A percentile compares a stretch with the other conserved stretches of the same genome.
phyloP scores from a whole-genome alignment of 1,284 basidiomycete genomes.

The Austroboletus niveus region DNA sequence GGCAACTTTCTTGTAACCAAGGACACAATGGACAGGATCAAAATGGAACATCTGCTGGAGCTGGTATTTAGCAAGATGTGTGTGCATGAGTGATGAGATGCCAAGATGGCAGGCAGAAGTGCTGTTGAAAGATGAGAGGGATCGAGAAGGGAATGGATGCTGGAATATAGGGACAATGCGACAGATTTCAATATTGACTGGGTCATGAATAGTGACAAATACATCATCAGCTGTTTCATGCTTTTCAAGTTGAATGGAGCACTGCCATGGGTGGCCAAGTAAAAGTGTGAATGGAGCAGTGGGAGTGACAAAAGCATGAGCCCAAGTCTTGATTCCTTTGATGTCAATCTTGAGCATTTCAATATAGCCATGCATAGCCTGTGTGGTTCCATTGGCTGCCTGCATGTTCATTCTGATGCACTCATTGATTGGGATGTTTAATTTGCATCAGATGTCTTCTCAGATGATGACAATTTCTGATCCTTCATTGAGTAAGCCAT shows the following conservation, averaged over 20 bases:
- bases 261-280: slow-evolving; percentile 20
- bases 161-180: neutral
- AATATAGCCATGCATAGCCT: slow-evolving; percentile 5
- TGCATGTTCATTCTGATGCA: slow-evolving; percentile 15
- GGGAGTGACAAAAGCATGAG: slow-evolving; percentile 20
- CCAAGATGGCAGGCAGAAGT: no score
- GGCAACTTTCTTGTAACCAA: neutral
- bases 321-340: no score
- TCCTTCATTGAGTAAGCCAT: slow-evolving; percentile 3
- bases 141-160: no score
- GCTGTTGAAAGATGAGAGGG: no score
- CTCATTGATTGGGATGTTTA: neutral
- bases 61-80: neutral
- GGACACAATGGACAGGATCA: neutral
- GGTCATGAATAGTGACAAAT: slow-evolving; percentile 8
- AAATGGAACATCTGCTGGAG: neutral
- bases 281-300: slow-evolving; percentile 19
- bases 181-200: neutral
- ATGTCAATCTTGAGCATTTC: slow-evolving; percentile 17
- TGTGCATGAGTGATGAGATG: no score
- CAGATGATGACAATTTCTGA: slow-evolving; percentile 7
- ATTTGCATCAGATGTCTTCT: neutral
- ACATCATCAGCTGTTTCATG: slow-evolving; percentile 1
- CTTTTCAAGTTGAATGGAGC: neutral
- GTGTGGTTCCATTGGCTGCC: slow-evolving; percentile 15